A percentile compares a stretch with the other conserved stretches of the same genome.
Conservation (phyloP, 192 early-diverging fungal species). For the Coemansia sp. region DNA sequence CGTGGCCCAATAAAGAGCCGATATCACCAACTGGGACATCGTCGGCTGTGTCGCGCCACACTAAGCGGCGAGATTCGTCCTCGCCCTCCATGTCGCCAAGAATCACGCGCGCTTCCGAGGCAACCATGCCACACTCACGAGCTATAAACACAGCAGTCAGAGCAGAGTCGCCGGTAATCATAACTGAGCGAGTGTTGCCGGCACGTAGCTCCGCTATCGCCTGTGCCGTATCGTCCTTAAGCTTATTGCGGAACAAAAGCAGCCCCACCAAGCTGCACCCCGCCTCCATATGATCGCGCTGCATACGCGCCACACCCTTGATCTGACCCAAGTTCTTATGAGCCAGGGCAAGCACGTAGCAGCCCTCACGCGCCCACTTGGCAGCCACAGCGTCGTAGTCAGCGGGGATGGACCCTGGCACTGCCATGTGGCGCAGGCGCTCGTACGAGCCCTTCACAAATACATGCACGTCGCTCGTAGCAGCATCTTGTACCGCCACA, state of each 20-base stretch:
- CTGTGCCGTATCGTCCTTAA: constrained; percentile 61
- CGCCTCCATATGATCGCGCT: constrained; percentile 64
- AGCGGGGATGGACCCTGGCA: constrained; percentile 58
- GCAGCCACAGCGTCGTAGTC: constrained; percentile 56
- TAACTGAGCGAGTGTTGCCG: constrained; percentile 60
- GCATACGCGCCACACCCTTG: constrained; percentile 32
- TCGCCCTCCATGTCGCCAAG: constrained; percentile 59
- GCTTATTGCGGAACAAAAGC: constrained; percentile 75
- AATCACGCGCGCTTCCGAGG: constrained; percentile 4
- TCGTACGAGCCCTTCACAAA: constrained; percentile 64
- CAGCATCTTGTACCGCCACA: constrained; percentile 58
- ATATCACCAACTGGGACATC: constrained; percentile 47
- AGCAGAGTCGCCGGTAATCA: constrained; percentile 82
- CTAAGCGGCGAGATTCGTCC: constrained; percentile 16
- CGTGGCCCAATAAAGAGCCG: neutral
- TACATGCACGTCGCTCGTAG: constrained; percentile 48
- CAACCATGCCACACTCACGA: constrained; percentile 34
- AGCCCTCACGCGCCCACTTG: constrained; percentile 61
- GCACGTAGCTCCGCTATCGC: constrained; percentile 65
- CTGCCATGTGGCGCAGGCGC: constrained; percentile 41
- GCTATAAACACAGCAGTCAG: constrained; percentile 77
- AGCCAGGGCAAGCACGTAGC: constrained; percentile 76
- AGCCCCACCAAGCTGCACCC: constrained; percentile 60
- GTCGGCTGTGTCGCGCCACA: constrained; percentile 63
- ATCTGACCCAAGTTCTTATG: constrained; percentile 49